Evolutionary conservation across 2,329 filamentous ascomycete species (phyloP).

Genomic region (Trichoderma sp.): DNA sequence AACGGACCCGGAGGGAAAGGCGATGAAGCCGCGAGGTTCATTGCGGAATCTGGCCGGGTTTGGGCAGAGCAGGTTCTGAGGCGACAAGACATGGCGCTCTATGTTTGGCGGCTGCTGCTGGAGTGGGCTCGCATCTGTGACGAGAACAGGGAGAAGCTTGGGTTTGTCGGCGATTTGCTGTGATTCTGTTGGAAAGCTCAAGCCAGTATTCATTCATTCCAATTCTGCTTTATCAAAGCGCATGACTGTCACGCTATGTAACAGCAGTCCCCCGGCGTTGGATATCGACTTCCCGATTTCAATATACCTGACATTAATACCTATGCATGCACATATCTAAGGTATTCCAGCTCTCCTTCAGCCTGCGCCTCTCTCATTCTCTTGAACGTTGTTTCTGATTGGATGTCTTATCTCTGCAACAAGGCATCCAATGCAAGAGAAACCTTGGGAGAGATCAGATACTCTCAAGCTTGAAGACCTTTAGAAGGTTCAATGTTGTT

Average conservation of each 20-base stretch:
- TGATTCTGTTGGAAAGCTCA: background rate
- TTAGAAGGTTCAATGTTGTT: background rate
- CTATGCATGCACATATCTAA: too few species aligned
- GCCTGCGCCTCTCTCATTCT: too few species aligned
- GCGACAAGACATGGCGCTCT: slow-evolving; percentile 67
- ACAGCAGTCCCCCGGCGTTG: too few species aligned
- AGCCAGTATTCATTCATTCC: too few species aligned
- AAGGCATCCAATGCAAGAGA: too few species aligned
- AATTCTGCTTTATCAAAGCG: background rate
- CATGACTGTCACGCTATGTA: background rate
- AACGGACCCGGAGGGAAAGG: slow-evolving; percentile 46
- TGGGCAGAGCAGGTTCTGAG: slow-evolving; percentile 65
- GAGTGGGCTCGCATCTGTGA: slow-evolving; percentile 59
- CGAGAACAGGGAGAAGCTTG: slow-evolving; percentile 48
- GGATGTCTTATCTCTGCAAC: too few species aligned
- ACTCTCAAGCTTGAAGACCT: too few species aligned
- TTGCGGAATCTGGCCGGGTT: slow-evolving; percentile 60
- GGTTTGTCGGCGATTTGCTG: slow-evolving; percentile 48
- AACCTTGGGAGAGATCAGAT: too few species aligned
- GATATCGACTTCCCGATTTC: too few species aligned
- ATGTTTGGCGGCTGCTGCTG: slow-evolving; percentile 62
- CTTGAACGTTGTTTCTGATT: too few species aligned
- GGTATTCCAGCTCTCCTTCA: too few species aligned
- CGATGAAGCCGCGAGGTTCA: slow-evolving; percentile 59
- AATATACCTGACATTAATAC: too few species aligned